A percentile compares a stretch with the other conserved stretches of the same genome.
These are phyloP conservation scores for Mortierella polycephala DNA, from an alignment of 371 early-diverging fungal genomes.

Conservation along the genomic window DNA sequence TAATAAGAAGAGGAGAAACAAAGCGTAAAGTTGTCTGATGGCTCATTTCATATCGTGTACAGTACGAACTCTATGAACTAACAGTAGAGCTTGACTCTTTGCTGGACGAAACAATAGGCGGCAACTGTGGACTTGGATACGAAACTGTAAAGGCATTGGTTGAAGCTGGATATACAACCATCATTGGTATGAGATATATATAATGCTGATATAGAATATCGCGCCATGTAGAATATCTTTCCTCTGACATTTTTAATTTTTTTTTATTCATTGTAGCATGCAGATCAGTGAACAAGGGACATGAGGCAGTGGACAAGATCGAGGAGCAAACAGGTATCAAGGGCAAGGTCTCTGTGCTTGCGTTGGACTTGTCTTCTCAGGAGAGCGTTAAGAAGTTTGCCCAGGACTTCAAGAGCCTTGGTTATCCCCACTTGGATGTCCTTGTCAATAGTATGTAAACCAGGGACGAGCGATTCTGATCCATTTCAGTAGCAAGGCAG, in stretches of 20 bases:
- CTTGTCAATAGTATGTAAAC: constrained; percentile 60
- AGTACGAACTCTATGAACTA: no score
- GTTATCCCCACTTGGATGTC: constrained; percentile 55
- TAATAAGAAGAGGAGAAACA: not conserved
- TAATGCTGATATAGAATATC: not conserved
- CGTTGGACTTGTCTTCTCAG: constrained; percentile 63
- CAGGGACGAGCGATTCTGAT: not conserved
- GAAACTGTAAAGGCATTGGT: constrained; percentile 49
- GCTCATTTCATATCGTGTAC: not conserved
- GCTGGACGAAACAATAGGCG: constrained; percentile 15
- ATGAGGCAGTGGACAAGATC: constrained; percentile 55
- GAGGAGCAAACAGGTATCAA: constrained; percentile 56
- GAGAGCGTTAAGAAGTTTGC: constrained; percentile 58
- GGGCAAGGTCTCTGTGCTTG: constrained; percentile 44
- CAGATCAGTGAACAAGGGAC: constrained; percentile 25
- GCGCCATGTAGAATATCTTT: not conserved
- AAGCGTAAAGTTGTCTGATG: not conserved
- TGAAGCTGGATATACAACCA: constrained; percentile 36
- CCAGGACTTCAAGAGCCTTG: constrained; percentile 48
- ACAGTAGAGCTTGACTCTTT: no score
- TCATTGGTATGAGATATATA: constrained; percentile 27
- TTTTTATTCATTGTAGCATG: constrained; percentile 26
- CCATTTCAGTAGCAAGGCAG: not conserved
- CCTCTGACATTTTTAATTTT: not conserved
- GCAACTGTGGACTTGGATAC: constrained; percentile 48